Base-by-base conservation (phyloP, 179 eudicot species). In the Silene vulgaris region DNA sequence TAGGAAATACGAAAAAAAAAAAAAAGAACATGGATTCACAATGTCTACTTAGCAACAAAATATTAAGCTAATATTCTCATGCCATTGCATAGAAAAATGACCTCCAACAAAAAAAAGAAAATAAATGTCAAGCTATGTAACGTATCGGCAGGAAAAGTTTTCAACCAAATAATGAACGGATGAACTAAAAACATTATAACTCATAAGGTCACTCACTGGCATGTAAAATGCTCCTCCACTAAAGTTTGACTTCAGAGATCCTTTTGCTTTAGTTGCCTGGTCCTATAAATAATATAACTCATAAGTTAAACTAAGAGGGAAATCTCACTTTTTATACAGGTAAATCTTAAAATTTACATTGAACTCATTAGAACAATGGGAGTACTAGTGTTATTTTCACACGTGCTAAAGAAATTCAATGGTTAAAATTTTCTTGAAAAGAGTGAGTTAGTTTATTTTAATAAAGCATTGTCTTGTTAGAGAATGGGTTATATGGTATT, bases 201-300 rank as follows among this genome's bases (percentile, higher is more conserved):
- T 0, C 2, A 48, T 43, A 30, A 52, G 61, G 70, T 56, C 32
- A 21, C 90, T 75, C 73, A 86, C 89, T 26, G 87, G 78, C 90
- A 85, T 86, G 81, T 85, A 88, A 86, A 89, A 87, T 73, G 91
- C 89, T 75, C 89, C 90, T 37, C 84, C 86, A 76, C 85, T 85
- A 78, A 78, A 85, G 71, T 79, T 85, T 72, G 92, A 59, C 71
- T 84, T 87, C 62, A 84, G 76, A 37, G 82, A 63, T 59, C 77
- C 85, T 84, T 76, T 88, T 66, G 81, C 87, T 75, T 75, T 84
- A 78, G 79, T 9, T 52, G 72, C 76, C 64, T 85, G 84, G 19
- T 84, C 87, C 93, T 87, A 73, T 62, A 40, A 74, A 28, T 1
- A 62, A 61, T 35, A 48, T 14, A 37, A 61, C 54, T 23, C 30